Evolutionary conservation across 2,329 filamentous ascomycete genomes (phyloP).

Genomic region (Hypoxylon sp.): DNA sequence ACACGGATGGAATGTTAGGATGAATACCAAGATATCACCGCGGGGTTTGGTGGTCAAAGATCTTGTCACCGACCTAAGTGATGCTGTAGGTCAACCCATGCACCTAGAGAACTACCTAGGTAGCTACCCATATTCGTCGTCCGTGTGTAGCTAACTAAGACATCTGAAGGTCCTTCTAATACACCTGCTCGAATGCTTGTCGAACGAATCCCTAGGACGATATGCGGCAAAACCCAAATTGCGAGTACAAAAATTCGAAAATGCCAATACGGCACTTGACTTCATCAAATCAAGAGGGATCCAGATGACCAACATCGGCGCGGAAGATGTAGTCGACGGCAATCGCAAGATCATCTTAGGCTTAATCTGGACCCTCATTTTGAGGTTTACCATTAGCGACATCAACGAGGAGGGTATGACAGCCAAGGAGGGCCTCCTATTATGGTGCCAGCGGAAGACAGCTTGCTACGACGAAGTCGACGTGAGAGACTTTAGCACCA

Average conservation of each 20-base stretch:
- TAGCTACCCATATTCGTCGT: not conserved
- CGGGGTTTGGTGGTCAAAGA: conserved; percentile 84
- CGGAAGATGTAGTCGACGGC: conserved; percentile 97
- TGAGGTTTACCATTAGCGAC: conserved; percentile 97
- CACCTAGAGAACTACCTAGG: not conserved
- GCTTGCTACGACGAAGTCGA: conserved; percentile 98
- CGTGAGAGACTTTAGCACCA: conserved; percentile 90
- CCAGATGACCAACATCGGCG: conserved; percentile 97
- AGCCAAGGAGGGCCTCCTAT: conserved; percentile 89
- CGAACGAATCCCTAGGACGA: conserved; percentile 90
- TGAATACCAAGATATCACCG: conserved; percentile 91
- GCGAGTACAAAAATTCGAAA: conserved; percentile 96
- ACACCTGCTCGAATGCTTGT: conserved; percentile 95
- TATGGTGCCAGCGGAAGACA: conserved; percentile 99
- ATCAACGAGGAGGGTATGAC: conserved; percentile 99
- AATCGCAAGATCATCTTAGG: conserved; percentile 98
- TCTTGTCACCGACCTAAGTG: conserved; percentile 86
- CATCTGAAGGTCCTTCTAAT: conserved; percentile 81
- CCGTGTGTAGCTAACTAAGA: conserved; percentile 21
- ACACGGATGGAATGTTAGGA: conserved; percentile 61
- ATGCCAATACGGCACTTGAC: conserved; percentile 93
- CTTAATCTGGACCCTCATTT: conserved; percentile 97
- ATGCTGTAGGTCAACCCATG: conserved; percentile 75
- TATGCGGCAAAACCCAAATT: conserved; percentile 97
- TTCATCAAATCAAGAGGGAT: conserved; percentile 92